phyloP scores from a whole-genome alignment of 1,139 yeast genomes.

The Suhomyces coccinellae region DNA sequence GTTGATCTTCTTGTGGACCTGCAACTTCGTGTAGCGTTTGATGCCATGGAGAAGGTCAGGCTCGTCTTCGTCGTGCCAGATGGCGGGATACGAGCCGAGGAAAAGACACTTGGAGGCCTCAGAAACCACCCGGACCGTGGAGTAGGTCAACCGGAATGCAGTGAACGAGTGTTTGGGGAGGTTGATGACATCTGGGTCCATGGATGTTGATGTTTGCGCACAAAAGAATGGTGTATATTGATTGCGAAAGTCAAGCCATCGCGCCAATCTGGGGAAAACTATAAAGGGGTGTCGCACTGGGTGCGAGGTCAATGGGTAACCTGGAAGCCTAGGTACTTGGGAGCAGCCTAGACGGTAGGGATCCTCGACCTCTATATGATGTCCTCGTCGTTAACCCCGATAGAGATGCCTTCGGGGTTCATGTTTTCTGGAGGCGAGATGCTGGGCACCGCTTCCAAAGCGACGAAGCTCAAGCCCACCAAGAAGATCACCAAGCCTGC shows the following conservation, averaged over 20 bases:
- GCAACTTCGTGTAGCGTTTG: conserved; percentile 17
- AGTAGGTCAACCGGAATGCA: conserved; percentile 60
- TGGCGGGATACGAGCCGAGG: conserved; percentile 64
- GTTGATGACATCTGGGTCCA: conserved; percentile 3
- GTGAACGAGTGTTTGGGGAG: conserved; percentile 52
- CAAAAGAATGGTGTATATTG: background rate
- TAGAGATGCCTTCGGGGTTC: conserved; percentile 53
- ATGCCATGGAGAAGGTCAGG: conserved; percentile 19
- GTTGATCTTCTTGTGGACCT: conserved; percentile 17
- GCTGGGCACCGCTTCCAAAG: conserved; percentile 69
- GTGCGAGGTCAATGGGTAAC: background rate
- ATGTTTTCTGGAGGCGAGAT: conserved; percentile 74
- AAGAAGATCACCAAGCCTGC: conserved; percentile 56
- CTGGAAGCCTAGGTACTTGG: background rate
- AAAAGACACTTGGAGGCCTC: conserved; percentile 51
- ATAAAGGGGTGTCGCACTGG: background rate
- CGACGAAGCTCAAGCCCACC: conserved; percentile 59
- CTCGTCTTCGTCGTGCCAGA: conserved; percentile 52
- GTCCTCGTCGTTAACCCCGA: conserved; percentile 47
- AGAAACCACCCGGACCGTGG: conserved; percentile 51
- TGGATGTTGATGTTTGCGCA: conserved; percentile 3
- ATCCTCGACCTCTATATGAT: conserved; percentile 23
- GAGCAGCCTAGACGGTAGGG: too few relatives aligned
- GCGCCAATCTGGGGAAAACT: background rate
- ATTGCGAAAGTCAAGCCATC: background rate